These are phyloP conservation scores for Thraustochytrium sp. DNA, from an alignment of 352 stramenopile genomes.

Conservation along the genomic window DNA sequence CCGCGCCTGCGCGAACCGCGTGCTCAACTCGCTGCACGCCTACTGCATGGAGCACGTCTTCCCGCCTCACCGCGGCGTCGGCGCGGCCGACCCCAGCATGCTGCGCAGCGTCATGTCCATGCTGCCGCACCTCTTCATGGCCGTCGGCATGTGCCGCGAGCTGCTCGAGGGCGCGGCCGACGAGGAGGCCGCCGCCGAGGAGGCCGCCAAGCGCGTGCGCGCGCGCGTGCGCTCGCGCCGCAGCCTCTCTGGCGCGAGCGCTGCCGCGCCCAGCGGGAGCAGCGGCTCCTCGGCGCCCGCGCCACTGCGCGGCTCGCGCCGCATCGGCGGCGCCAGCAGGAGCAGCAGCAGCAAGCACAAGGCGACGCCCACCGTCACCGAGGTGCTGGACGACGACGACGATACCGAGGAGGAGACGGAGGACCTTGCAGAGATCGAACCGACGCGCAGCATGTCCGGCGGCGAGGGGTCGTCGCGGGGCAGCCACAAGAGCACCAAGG, in stretches of 20 bases:
- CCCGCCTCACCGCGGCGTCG: not conserved
- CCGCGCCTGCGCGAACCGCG: not conserved
- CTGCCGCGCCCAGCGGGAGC: no score
- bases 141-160: constrained; percentile 25
- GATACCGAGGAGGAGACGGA: not conserved
- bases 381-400: not conserved
- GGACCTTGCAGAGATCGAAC: not conserved
- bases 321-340: no score
- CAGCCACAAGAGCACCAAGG: not conserved
- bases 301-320: no score
- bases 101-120: not conserved
- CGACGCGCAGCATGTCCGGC: no score
- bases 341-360: no score
- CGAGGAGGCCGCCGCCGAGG: not conserved
- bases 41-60: constrained; percentile 37
- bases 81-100: not conserved
- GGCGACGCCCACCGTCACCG: no score
- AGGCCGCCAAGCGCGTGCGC: not conserved
- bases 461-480: not conserved
- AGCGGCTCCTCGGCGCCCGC: no score
- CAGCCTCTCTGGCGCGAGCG: not conserved
- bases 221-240: not conserved
- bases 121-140: constrained; percentile 33
- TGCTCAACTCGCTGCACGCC: constrained; percentile 15
- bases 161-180: not conserved